phyloP scores from a whole-genome alignment of 2,329 filamentous ascomycete genomes.

The Reticulascus tulasneorum region DNA sequence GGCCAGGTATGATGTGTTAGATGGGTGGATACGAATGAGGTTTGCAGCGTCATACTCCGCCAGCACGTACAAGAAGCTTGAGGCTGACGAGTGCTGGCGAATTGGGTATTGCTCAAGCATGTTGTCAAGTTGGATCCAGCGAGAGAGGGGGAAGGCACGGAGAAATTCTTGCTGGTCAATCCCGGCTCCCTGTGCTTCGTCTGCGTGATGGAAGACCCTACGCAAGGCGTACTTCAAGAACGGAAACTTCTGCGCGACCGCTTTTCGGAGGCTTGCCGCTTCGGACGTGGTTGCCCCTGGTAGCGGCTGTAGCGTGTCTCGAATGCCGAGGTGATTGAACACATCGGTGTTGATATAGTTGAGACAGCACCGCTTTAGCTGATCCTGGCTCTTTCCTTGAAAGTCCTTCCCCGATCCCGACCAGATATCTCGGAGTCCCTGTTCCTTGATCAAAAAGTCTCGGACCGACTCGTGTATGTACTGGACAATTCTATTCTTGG shows the following conservation, averaged over 20 bases:
- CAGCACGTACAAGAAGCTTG: conserved; percentile 29
- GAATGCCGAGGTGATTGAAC: conserved; percentile 18
- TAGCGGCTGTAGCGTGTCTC: background rate
- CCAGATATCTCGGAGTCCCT: conserved; percentile 24
- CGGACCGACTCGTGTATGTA: conserved; percentile 51
- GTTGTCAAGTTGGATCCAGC: conserved; percentile 27
- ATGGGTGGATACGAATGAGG: conserved; percentile 23
- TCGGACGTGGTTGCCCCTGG: background rate
- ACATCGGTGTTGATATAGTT: conserved; percentile 21
- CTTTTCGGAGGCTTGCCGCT: background rate
- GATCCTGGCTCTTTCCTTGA: conserved; percentile 33
- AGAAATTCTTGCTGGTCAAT: conserved; percentile 30
- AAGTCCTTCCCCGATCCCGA: conserved; percentile 26
- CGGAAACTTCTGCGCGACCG: conserved; percentile 25
- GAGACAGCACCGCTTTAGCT: conserved; percentile 38
- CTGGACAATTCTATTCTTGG: conserved; percentile 27
- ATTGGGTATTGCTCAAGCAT: conserved; percentile 21
- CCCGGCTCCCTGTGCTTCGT: conserved; percentile 26
- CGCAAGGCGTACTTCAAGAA: conserved; percentile 42
- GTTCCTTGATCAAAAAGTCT: conserved; percentile 39
- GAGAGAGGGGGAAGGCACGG: conserved; percentile 18
- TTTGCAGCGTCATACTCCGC: conserved; percentile 20
- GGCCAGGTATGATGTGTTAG: conserved; percentile 16
- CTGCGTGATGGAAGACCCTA: conserved; percentile 36
- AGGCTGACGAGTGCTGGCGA: conserved; percentile 19